Evolutionary conservation across 768 basidiomycete species (phyloP).

Genomic region (Candolleomyces eurysporus): DNA sequence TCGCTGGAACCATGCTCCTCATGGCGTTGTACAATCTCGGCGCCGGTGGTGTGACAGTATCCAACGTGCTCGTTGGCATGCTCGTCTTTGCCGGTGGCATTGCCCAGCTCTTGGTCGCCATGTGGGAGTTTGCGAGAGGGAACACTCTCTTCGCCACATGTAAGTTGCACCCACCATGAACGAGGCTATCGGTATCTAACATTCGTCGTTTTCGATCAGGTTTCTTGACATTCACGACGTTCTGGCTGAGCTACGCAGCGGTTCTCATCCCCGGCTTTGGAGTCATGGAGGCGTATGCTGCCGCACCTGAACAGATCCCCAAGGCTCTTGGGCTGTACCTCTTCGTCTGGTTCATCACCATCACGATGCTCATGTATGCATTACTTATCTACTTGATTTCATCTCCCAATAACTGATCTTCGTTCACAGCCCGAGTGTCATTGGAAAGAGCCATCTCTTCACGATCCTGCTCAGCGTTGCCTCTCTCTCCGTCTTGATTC

Average conservation of each 20-base stretch:
- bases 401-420: too few species aligned
- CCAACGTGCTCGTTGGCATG: slow-evolving; percentile 11
- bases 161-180: background rate
- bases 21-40: slow-evolving; percentile 13
- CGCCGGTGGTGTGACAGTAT: slow-evolving; percentile 7
- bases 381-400: background rate
- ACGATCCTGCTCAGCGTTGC: slow-evolving; percentile 7
- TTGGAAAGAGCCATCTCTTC: slow-evolving; percentile 11
- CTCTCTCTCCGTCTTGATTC: slow-evolving; percentile 5
- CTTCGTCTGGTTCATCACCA: slow-evolving; percentile 13
- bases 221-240: slow-evolving; percentile 11
- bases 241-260: slow-evolving; percentile 11
- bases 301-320: slow-evolving; percentile 1
- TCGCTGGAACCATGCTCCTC: slow-evolving; percentile 9
- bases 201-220: background rate
- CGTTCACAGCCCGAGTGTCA: background rate
- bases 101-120: slow-evolving; percentile 4
- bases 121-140: slow-evolving; percentile 7
- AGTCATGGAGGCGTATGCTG: slow-evolving; percentile 5
- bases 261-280: slow-evolving; percentile 8
- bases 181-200: background rate
- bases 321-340: slow-evolving; percentile 8
- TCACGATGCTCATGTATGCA: slow-evolving; percentile 7
- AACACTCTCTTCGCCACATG: slow-evolving; percentile 10
- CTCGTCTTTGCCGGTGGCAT: slow-evolving; percentile 10